phyloP scores from a whole-genome alignment of 495 filamentous ascomycete genomes.

The Trichoderma reesei region DNA sequence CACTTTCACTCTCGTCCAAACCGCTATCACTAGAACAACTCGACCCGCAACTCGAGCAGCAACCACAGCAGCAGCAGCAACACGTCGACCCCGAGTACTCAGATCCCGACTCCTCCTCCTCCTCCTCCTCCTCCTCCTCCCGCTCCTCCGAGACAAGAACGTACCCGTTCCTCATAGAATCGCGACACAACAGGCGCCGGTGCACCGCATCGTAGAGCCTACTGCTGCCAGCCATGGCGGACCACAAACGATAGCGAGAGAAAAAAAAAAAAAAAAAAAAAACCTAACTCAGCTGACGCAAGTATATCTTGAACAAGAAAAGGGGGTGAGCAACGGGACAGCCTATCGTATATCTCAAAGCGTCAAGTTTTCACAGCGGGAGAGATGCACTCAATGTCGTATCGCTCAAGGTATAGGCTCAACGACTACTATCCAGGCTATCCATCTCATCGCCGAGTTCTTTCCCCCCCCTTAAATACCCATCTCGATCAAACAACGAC shows the following conservation, averaged over 20 bases:
- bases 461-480: background rate
- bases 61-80: background rate
- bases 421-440: too few species aligned
- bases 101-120: background rate
- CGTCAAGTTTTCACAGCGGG: too few species aligned
- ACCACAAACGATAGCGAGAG: too few species aligned
- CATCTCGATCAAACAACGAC: background rate
- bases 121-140: background rate
- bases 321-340: too few species aligned
- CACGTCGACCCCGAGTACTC: background rate
- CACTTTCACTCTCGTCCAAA: too few species aligned
- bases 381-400: too few species aligned
- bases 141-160: background rate
- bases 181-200: background rate
- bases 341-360: too few species aligned
- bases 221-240: background rate
- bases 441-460: background rate
- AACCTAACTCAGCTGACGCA: too few species aligned
- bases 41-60: background rate
- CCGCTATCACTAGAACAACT: background rate
- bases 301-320: too few species aligned
- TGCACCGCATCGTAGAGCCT: background rate
- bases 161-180: background rate
- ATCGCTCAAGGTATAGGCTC: too few species aligned
- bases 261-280: too few species aligned